A percentile compares a stretch with the other conserved stretches of the same genome.
These are phyloP conservation scores for Lactarius evosmus DNA, from an alignment of 768 basidiomycete species.

Conservation along the genomic window DNA sequence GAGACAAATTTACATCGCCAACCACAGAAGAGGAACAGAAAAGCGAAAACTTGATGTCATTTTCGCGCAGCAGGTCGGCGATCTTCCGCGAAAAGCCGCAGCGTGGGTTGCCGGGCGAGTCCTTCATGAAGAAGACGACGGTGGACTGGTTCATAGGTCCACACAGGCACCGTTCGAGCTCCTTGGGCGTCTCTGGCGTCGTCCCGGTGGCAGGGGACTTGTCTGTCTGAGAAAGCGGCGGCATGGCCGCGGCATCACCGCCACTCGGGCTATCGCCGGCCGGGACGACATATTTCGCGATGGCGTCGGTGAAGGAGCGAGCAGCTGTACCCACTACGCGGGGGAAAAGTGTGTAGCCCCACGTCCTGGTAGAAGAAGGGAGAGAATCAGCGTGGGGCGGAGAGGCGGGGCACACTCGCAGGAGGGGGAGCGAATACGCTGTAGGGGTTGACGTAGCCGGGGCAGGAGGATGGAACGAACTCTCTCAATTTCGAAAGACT, in stretches of 20 bases:
- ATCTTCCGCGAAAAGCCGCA: conserved; percentile 62
- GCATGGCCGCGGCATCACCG: conserved; percentile 30
- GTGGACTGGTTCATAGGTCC: conserved; percentile 69
- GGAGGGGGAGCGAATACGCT: neutral
- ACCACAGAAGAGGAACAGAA: neutral
- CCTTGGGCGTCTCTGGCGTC: conserved; percentile 56
- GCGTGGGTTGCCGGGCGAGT: conserved; percentile 53
- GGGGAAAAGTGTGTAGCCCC: conserved; percentile 87
- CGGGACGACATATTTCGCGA: conserved; percentile 53
- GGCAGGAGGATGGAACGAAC: conserved; percentile 86
- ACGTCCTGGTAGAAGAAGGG: conserved; percentile 17
- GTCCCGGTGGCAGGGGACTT: conserved; percentile 35
- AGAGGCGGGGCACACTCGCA: no score
- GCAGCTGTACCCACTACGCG: conserved; percentile 82
- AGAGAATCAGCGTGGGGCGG: neutral
- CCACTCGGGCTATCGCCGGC: no score
- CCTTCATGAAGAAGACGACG: conserved; percentile 67
- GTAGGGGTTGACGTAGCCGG: conserved; percentile 52
- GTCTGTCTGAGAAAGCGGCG: conserved; percentile 51
- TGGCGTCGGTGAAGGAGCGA: conserved; percentile 51
- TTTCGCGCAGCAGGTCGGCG: conserved; percentile 47
- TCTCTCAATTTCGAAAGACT: conserved; percentile 87
- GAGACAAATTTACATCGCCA: neutral
- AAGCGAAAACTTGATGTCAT: conserved; percentile 47
- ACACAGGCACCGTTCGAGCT: conserved; percentile 62